A percentile compares a stretch with the other conserved stretches of the same genome.
These are phyloP conservation scores for Penicillium daleae DNA, from an alignment of 495 filamentous ascomycete genomes.

Conservation along the genomic window DNA sequence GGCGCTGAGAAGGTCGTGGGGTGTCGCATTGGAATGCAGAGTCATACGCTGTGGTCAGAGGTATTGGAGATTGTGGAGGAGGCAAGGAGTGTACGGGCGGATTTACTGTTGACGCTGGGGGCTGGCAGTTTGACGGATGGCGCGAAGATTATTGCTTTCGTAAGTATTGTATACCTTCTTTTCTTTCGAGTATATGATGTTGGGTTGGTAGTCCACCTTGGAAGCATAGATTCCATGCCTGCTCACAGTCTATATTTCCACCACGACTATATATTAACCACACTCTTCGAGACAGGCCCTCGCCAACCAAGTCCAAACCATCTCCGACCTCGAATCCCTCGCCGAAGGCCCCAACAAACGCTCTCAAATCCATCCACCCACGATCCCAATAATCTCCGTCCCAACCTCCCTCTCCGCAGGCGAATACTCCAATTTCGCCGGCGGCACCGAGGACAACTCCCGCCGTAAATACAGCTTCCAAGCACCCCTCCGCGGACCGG, in stretches of 20 bases:
- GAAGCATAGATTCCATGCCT: neutral
- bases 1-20: conserved; percentile 51
- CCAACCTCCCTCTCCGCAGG: conserved; percentile 67
- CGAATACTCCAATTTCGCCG: conserved; percentile 61
- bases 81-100: conserved; percentile 48
- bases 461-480: conserved; percentile 58
- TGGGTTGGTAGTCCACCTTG: neutral
- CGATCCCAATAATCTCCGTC: conserved; percentile 61
- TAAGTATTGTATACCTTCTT: conserved; percentile 28
- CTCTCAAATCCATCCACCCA: conserved; percentile 39
- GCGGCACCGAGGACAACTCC: conserved; percentile 57
- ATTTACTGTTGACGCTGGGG: conserved; percentile 64
- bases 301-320: conserved; percentile 50
- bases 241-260: neutral
- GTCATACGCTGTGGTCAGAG: conserved; percentile 64
- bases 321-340: conserved; percentile 49
- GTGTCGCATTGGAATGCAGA: conserved; percentile 58
- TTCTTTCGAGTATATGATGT: neutral
- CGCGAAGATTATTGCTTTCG: conserved; percentile 61
- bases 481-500: conserved; percentile 48
- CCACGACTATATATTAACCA: neutral
- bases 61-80: conserved; percentile 59
- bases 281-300: conserved; percentile 36
- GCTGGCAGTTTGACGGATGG: conserved; percentile 65
- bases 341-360: conserved; percentile 39